Conservation (phyloP, 2,329 filamentous ascomycete genomes). For the Teratosphaeria gauchensis region DNA sequence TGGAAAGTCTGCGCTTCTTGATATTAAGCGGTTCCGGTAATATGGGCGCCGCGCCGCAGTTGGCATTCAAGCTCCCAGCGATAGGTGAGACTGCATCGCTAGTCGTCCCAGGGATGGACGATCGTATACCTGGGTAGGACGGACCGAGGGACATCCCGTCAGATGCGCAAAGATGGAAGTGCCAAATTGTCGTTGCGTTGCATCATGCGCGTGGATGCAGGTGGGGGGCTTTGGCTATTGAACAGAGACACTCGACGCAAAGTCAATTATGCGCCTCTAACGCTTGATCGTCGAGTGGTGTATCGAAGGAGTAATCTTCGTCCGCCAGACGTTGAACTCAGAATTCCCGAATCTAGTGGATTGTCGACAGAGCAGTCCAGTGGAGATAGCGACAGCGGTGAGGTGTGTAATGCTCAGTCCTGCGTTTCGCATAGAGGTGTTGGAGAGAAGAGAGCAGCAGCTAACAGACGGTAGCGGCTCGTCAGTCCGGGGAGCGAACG, state of each 20-base stretch:
- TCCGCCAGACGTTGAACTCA: background rate
- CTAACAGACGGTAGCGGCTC: background rate
- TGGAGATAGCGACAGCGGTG: background rate
- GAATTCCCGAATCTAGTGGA: background rate
- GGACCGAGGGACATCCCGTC: background rate
- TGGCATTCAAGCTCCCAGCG: conserved; percentile 1
- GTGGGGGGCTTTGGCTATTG: background rate
- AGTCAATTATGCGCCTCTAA: background rate
- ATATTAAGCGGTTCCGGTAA: background rate
- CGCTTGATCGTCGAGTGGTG: background rate
- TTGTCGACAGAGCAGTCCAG: background rate
- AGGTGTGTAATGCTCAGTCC: background rate
- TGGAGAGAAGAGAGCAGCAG: background rate
- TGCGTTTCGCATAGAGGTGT: background rate
- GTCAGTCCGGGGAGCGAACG: background rate
- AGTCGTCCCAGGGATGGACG: background rate
- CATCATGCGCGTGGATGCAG: background rate
- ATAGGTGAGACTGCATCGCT: conserved; percentile 1
- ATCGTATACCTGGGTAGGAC: background rate
- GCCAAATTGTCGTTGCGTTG: background rate
- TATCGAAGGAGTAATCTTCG: background rate
- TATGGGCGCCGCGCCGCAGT: background rate
- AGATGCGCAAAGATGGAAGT: background rate
- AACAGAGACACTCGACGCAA: background rate
- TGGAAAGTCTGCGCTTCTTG: conserved; percentile 11